Conservation (phyloP, 2,329 filamentous ascomycete genomes). For the Scedosporium apiospermum region DNA sequence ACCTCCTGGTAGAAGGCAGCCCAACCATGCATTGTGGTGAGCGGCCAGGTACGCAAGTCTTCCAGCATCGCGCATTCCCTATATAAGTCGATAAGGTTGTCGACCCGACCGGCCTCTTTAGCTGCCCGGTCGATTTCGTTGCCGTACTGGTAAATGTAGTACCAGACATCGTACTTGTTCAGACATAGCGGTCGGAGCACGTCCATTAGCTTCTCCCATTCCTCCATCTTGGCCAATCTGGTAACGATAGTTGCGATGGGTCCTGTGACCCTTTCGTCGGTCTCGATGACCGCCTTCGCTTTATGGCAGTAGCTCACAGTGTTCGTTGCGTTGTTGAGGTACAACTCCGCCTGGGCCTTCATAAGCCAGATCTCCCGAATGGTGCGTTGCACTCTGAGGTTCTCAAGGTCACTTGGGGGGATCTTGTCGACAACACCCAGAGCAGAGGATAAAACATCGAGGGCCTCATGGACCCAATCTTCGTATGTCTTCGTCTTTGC, state of each 20-base stretch:
- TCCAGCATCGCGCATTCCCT: background rate
- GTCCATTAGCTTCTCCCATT: slow-evolving; percentile 2
- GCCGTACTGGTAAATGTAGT: background rate
- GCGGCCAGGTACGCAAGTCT: background rate
- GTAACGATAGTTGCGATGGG: background rate
- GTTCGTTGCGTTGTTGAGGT: background rate
- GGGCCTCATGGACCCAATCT: background rate
- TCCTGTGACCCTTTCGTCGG: background rate
- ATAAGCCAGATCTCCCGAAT: background rate
- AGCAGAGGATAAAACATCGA: background rate
- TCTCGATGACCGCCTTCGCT: background rate
- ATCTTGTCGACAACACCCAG: background rate
- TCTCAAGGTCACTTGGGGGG: background rate
- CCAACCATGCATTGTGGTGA: background rate
- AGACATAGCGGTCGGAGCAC: background rate
- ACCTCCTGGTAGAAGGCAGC: slow-evolving; percentile 3
- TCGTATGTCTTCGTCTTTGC: background rate
- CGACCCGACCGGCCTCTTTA: background rate
- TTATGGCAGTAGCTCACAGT: background rate
- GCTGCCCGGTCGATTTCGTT: background rate
- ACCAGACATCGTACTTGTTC: background rate
- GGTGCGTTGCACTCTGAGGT: background rate
- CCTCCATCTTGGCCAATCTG: background rate
- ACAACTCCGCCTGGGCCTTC: background rate
- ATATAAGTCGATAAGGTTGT: background rate